Evolutionary conservation across 202 grass and related monocot species (phyloP).

Genomic region (Dendrocalamus latiflorus): DNA sequence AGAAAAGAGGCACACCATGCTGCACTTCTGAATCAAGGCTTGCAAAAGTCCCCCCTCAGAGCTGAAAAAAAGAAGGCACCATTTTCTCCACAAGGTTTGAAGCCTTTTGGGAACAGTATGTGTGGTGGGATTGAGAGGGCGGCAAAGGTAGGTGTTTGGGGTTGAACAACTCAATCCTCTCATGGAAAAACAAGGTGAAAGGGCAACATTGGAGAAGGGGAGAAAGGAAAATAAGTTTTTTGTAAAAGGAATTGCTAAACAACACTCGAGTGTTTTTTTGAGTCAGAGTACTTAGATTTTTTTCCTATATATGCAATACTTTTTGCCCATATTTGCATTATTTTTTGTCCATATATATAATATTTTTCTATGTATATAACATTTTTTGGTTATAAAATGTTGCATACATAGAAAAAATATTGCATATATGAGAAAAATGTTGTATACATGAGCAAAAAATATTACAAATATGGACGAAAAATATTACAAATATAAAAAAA

Average conservation of each 20-base stretch:
- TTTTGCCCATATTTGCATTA: too few relatives aligned
- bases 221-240: conserved; percentile 48
- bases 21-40: conserved; percentile 55
- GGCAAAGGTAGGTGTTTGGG: conserved; percentile 39
- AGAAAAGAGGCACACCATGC: conserved; percentile 31
- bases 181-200: conserved; percentile 46
- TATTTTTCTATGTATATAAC: too few relatives aligned
- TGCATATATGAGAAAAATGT: too few relatives aligned
- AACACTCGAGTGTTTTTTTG: too few relatives aligned
- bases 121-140: conserved; percentile 39
- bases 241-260: not conserved
- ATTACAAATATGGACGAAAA: too few relatives aligned
- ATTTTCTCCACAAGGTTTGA: conserved; percentile 65
- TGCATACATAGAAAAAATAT: too few relatives aligned
- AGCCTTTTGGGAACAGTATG: conserved; percentile 43
- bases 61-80: conserved; percentile 60
- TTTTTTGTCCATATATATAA: too few relatives aligned
- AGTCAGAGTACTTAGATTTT: too few relatives aligned
- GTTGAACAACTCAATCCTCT: conserved; percentile 44
- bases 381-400: too few relatives aligned
- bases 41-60: conserved; percentile 40
- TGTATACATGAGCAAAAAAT: too few relatives aligned
- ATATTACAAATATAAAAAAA: too few relatives aligned
- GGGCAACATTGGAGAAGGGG: conserved; percentile 50
- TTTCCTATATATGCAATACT: too few relatives aligned